phyloP scores from a whole-genome alignment of 768 basidiomycete species.

The Lentinula lateritia region DNA sequence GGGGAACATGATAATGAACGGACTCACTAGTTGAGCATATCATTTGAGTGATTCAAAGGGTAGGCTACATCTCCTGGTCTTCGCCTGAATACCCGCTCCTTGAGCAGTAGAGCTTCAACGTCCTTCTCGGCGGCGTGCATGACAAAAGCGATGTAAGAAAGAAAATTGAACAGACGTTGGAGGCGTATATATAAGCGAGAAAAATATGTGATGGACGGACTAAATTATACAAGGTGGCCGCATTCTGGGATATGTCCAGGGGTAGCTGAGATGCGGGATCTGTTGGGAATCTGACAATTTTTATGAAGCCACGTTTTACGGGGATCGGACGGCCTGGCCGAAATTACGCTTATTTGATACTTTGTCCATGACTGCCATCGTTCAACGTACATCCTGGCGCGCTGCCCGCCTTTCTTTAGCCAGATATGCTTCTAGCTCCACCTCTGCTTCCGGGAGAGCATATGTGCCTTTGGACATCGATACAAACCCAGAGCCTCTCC shows the following conservation, averaged over 20 bases:
- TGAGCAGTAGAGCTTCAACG: constrained; percentile 39
- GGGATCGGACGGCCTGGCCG: not conserved
- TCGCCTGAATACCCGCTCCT: constrained; percentile 35
- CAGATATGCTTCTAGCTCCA: constrained; percentile 12
- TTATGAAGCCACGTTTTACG: not conserved
- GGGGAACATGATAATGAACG: constrained; percentile 1
- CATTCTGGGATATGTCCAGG: constrained; percentile 1
- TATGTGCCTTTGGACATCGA: constrained; percentile 21
- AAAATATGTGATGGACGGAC: constrained; percentile 18
- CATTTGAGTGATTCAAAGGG: constrained; percentile 44
- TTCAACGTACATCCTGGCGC: constrained; percentile 24
- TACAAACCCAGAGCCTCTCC: constrained; percentile 54
- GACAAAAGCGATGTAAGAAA: constrained; percentile 15
- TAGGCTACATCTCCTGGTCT: constrained; percentile 47
- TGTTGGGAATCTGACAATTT: not conserved
- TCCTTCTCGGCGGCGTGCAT: constrained; percentile 30
- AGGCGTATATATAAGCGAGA: constrained; percentile 7
- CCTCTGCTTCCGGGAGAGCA: constrained; percentile 3
- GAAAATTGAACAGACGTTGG: constrained; percentile 3
- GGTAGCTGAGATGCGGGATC: not conserved
- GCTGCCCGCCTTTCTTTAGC: constrained; percentile 17
- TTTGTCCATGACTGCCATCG: constrained; percentile 29
- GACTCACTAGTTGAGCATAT: constrained; percentile 52
- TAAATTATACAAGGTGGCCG: constrained; percentile 1
- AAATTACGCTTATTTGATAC: not conserved